Base-by-base conservation (phyloP, 306 rosid genomes). In the Cyamopsis tetragonoloba region DNA sequence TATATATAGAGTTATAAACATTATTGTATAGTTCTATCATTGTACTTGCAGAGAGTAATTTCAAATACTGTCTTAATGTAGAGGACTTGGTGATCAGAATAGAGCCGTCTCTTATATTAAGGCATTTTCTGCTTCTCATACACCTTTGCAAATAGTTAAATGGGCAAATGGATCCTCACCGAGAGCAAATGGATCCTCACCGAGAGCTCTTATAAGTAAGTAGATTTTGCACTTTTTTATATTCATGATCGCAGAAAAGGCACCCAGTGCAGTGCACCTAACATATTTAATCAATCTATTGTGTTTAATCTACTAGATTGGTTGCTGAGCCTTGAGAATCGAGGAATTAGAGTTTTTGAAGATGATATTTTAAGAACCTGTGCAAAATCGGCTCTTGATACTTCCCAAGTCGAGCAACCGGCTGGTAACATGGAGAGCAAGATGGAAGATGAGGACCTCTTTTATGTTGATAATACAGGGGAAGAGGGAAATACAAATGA, bases 1-100 rank as follows among this genome's bases (percentile, higher is more conserved):
- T n/a, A n/a, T n/a, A n/a, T n/a, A n/a, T n/a, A n/a, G n/a, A n/a
- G n/a, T n/a, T n/a, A 24, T 10, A 7, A 63, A 65, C 32, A 6
- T 13, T 41, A 13, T 56, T 54, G 62, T 50, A 7, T 34, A 3
- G 18, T 10, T 46, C 31, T 67, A 30, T 58, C 46, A 27, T 46
- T 44, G 39, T 47, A 27, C 48, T 37, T 72, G 61, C 23, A 43
- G 14, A 9, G 42, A 10, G n/a, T 19, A 41, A 74, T 77, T 26
- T 69, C 38, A 64, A 15, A 71, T 32, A 41, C 46, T 63, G 55
- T 51, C 28, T 68, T 68, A 67, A 26, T 77, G 39, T 57, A 92
- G 95, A 82, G 82, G 51, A n/a, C 66, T 49, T 43, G 91, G 85
- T 63, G 95, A 92, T 85, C 95, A 80, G 66, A 87, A 35, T 67